Conservation (phyloP, 768 basidiomycete species). For the Phaeolepiota aurea region DNA sequence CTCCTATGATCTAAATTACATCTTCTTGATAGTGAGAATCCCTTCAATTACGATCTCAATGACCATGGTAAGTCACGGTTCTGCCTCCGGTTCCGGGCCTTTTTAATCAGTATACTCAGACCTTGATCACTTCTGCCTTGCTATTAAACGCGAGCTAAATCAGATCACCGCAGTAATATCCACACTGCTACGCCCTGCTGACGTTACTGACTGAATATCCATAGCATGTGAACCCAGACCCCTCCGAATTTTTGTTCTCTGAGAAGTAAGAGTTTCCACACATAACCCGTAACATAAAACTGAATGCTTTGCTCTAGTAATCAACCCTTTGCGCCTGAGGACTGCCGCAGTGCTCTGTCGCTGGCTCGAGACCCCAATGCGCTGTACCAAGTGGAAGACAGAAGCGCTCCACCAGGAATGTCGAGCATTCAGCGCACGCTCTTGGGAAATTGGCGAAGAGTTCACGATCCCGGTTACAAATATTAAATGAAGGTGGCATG, state of each 20-base stretch:
- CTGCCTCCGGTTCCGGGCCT: too few species aligned
- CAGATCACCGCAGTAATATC: slow-evolving; percentile 61
- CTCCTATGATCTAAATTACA: background rate
- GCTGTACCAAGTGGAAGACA: background rate
- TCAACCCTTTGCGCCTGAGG: slow-evolving; percentile 58
- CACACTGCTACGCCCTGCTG: slow-evolving; percentile 14
- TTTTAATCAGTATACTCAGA: too few species aligned
- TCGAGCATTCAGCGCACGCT: background rate
- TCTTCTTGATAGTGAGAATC: slow-evolving; percentile 37
- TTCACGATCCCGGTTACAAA: slow-evolving; percentile 5
- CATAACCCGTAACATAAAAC: background rate
- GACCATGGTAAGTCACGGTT: slow-evolving; percentile 37
- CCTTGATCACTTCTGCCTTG: slow-evolving; percentile 54
- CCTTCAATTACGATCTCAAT: slow-evolving; percentile 55
- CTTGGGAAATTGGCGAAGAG: background rate
- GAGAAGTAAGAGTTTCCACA: slow-evolving; percentile 19
- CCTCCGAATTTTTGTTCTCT: slow-evolving; percentile 42
- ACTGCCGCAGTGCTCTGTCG: slow-evolving; percentile 44
- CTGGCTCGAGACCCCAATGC: slow-evolving; percentile 22
- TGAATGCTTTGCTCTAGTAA: slow-evolving; percentile 27
- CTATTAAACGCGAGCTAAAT: slow-evolving; percentile 56
- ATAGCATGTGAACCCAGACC: slow-evolving; percentile 45
- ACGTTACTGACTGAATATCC: slow-evolving; percentile 7
- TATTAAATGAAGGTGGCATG: background rate
- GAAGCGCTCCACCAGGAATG: background rate